These are phyloP conservation scores for Trypanosoma melophagium DNA, from an alignment of 208 protist species.

Conservation along the genomic window DNA sequence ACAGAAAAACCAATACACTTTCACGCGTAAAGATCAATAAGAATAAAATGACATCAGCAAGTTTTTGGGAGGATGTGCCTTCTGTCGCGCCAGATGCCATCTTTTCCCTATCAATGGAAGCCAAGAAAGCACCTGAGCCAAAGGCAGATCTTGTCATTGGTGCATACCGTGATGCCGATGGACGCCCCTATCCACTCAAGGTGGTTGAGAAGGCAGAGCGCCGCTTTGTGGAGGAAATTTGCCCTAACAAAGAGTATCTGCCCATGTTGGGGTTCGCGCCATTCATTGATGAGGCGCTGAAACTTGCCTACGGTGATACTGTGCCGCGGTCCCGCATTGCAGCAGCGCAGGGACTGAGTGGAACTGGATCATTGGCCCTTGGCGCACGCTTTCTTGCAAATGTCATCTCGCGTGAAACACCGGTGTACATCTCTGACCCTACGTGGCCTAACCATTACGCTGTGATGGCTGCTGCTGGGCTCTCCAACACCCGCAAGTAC, in stretches of 20 bases:
- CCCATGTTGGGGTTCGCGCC: slow-evolving; percentile 90
- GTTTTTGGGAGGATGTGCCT: slow-evolving; percentile 26
- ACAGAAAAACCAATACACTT: too few species aligned
- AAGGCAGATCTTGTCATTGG: slow-evolving; percentile 98
- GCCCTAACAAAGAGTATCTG: slow-evolving; percentile 97
- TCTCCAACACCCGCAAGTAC: slow-evolving; percentile 66
- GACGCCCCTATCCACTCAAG: slow-evolving; percentile 91
- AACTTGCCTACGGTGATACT: slow-evolving; percentile 89
- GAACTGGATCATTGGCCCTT: slow-evolving; percentile 85
- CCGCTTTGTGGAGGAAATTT: slow-evolving; percentile 52
- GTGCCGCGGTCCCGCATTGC: slow-evolving; percentile 62
- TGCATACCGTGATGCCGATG: slow-evolving; percentile 96
- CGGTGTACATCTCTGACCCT: slow-evolving; percentile 81
- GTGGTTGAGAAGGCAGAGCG: slow-evolving; percentile 90
- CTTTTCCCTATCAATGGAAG: slow-evolving; percentile 39
- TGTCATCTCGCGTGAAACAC: slow-evolving; percentile 28
- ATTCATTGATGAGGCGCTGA: slow-evolving; percentile 81
- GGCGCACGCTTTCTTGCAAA: slow-evolving; percentile 62
- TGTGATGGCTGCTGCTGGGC: slow-evolving; percentile 63
- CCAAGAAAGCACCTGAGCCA: slow-evolving; percentile 42
- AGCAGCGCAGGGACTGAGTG: slow-evolving; percentile 83
- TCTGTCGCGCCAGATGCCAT: slow-evolving; percentile 49
- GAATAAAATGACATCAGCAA: not conserved
- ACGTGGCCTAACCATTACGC: slow-evolving; percentile 89
- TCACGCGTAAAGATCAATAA: too few species aligned